A percentile compares a stretch with the other conserved stretches of the same genome.
These are phyloP conservation scores for Pholiota conissans DNA, from an alignment of 768 basidiomycete species.

Conservation along the genomic window DNA sequence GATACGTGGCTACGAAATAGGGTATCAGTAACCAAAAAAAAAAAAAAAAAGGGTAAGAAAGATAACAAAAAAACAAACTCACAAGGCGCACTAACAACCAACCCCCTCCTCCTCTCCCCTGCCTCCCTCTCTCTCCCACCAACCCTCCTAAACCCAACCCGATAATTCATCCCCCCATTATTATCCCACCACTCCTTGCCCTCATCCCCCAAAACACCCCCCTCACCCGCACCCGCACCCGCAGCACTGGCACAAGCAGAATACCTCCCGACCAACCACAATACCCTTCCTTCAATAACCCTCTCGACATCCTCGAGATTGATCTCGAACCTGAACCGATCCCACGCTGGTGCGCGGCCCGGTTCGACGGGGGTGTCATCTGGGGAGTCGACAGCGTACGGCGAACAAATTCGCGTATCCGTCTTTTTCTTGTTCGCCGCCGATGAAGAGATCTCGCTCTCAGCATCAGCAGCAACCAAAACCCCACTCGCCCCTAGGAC, in stretches of 20 bases:
- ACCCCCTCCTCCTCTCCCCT: conserved; percentile 19
- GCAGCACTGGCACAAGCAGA: conserved; percentile 11
- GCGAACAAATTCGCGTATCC: conserved; percentile 5
- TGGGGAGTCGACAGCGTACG: conserved; percentile 6
- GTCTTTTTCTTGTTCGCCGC: not conserved
- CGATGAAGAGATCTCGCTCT: not conserved
- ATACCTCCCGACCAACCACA: conserved; percentile 66
- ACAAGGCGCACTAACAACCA: conserved; percentile 34
- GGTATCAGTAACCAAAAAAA: not conserved
- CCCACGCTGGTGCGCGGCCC: conserved; percentile 39
- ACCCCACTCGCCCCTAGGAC: conserved; percentile 2
- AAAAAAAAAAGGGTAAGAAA: not conserved
- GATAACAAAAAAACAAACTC: conserved; percentile 11
- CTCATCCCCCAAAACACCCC: no score
- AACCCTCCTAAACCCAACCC: conserved; percentile 53
- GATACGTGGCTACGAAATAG: conserved; percentile 3
- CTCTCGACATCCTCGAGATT: conserved; percentile 70
- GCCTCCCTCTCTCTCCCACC: not conserved
- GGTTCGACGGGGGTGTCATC: not conserved
- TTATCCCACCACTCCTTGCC: conserved; percentile 99
- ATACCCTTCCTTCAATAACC: conserved; percentile 46
- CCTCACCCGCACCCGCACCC: no score
- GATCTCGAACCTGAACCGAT: conserved; percentile 61
- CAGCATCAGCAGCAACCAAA: no score
- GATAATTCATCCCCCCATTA: conserved; percentile 77